These are phyloP conservation scores for Sphenostylis stenocarpa DNA, from an alignment of 306 rosid genomes.

Conservation along the genomic window DNA sequence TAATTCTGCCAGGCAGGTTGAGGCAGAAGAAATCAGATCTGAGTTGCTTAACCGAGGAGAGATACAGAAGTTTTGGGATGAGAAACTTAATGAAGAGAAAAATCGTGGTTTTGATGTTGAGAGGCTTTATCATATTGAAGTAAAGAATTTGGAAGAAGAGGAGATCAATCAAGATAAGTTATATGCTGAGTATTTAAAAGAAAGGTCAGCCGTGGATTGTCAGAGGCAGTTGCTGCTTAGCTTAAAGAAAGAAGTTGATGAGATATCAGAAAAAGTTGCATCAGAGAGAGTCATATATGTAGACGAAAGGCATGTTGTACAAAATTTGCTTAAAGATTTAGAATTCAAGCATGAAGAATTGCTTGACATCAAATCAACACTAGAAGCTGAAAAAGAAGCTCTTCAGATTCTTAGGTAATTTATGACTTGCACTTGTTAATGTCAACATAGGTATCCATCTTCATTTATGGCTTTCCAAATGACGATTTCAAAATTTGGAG, in stretches of 20 bases:
- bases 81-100: conserved; percentile 61
- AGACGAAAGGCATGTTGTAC: conserved; percentile 62
- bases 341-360: conserved; percentile 59
- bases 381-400: conserved; percentile 95
- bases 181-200: conserved; percentile 56
- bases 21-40: conserved; percentile 60
- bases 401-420: conserved; percentile 78
- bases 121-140: conserved; percentile 55
- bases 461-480: conserved; percentile 25
- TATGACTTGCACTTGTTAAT: background rate
- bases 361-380: conserved; percentile 70
- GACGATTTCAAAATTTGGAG: background rate
- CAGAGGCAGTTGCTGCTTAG: conserved; percentile 74
- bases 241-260: conserved; percentile 76
- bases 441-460: background rate
- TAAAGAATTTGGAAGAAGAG: conserved; percentile 61
- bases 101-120: conserved; percentile 64
- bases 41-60: conserved; percentile 80
- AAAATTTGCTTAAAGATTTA: conserved; percentile 49
- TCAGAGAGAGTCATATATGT: conserved; percentile 56
- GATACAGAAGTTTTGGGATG: conserved; percentile 76
- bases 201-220: conserved; percentile 78
- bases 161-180: conserved; percentile 56
- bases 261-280: conserved; percentile 70
- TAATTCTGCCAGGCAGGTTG: conserved; percentile 57